Base-by-base conservation (phyloP, 805 yeast genomes). In the Alloascoidea africana region DNA sequence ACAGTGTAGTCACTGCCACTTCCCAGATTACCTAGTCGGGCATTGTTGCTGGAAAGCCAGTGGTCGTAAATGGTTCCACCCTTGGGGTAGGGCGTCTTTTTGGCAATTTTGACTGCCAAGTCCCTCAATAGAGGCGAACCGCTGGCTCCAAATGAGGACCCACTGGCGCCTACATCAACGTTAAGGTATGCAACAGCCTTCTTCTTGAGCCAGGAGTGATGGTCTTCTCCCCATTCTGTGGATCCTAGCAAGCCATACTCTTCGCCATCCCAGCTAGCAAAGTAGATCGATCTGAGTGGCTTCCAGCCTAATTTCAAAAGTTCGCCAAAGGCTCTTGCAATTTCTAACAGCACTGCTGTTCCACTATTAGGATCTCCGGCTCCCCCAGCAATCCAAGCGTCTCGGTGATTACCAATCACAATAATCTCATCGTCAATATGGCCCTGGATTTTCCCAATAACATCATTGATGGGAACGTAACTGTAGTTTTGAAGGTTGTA, bases 211-310 rank as follows among this genome's bases (percentile, higher is more conserved):
- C 48, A 48, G 16, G 59, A 49, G 2, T 64, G 65, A 39, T 70
- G 60, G 39, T 71, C 72, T 52, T 81, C 89, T 4, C 77, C 85
- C 59, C 66, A 80, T 48, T 83, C 91, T 0, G 91, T 76, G 0
- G 86, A 73, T 1, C 94, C 94, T 18, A 83, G 45, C 39, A 73
- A 58, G 0, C 81, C 89, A 43, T 69, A 70, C 49, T 76, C 84
- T 44, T 76, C 86, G 23, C 83, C 93, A 55, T 84, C 94, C 86
- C 86, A 84, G 18, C 81, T 73, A 0, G 78, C 77, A 35, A 84
- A 61, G 38, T 71, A 63, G 16, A 84, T 76, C 0, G 86, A 70
- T 48, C 91, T 62, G 37, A 70, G 53, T 6, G 93, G 93, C 48
- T 66, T 69, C 87, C 87, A 83, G 5, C 84, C 85, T 13, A 44